Base-by-base conservation (phyloP, 139 green algal genomes). In the Chlamydomonas incerta region DNA sequence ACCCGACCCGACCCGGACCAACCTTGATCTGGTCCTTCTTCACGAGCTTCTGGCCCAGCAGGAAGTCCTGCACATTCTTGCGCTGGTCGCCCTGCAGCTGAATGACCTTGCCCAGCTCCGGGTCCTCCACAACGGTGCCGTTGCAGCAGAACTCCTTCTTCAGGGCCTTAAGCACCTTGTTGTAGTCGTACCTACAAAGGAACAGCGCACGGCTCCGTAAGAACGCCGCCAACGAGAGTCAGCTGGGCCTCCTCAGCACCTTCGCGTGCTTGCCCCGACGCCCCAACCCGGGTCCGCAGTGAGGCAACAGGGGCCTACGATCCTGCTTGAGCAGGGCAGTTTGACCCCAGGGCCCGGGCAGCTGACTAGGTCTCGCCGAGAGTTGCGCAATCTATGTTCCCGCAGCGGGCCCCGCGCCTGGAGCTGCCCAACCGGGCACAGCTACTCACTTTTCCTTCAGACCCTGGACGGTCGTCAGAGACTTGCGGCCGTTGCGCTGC, bases 111-210 rank as follows among this genome's bases (percentile, higher is more conserved):
- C 98, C 98, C 8, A 98, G 91, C 90, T 99, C 97, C 35, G 92
- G 68, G 86, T 99, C 98, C 80, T 99, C 97, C 29, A 99, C 97
- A 35, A 99, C 96, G 28, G 92, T 97, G 66, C 98, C 98, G 96
- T 99, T 99, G 95, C 98, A 99, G 90, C 96, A 99, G 83, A 99
- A 99, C 87, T 99, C 95, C 89, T 99, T 99, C 94, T 99, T 99
- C 82, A 99, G 95, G 3, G 96, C 98, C 85, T 99, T 99, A 24
- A 99, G 88, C 23, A 99, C 95, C 87, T 99, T 99, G 90, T 98
- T 98, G 91, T 99, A 98, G 82, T 99, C 97, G 83, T 97, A 99
- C 9, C 86, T 90, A 4, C 18, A 18, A 0, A 81, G 33, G 15
- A 50, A 50, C 6, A 8, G 41, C 41, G 8, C 8, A 50, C 8